These are phyloP conservation scores for Aspergillus tanneri DNA, from an alignment of 2,329 filamentous ascomycete genomes.

Conservation along the genomic window DNA sequence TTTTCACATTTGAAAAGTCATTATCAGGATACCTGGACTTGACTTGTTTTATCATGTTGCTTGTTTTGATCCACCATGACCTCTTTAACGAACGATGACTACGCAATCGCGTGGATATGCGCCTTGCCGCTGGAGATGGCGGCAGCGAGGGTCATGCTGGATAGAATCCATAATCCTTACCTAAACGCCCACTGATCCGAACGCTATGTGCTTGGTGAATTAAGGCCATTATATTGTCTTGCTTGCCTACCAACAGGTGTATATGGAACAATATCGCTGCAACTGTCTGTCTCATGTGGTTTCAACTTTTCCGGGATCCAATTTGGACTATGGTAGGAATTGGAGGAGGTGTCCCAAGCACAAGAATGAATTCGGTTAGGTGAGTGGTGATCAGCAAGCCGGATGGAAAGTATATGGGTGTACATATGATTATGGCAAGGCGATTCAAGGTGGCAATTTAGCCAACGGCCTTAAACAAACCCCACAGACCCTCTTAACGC, in stretches of 20 bases:
- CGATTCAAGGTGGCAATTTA: neutral
- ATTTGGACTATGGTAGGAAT: conserved; percentile 17
- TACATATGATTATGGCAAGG: conserved; percentile 8
- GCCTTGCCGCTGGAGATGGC: conserved; percentile 18
- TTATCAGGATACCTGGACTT: neutral
- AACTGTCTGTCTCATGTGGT: neutral
- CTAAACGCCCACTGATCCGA: conserved; percentile 6
- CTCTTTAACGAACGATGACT: conserved; percentile 9
- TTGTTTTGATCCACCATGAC: neutral
- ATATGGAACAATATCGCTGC: conserved; percentile 8
- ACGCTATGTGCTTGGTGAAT: conserved; percentile 20
- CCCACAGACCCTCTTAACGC: neutral
- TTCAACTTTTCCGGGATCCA: neutral
- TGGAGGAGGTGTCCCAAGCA: conserved; percentile 15
- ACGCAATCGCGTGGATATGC: conserved; percentile 19
- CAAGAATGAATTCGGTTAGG: conserved; percentile 17
- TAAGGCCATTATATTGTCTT: conserved; percentile 21
- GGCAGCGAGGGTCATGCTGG: conserved; percentile 19
- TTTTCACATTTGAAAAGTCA: neutral
- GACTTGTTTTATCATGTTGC: neutral
- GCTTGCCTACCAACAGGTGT: conserved; percentile 16
- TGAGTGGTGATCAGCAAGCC: conserved; percentile 25
- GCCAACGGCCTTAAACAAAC: too few species aligned
- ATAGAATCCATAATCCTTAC: conserved; percentile 4
- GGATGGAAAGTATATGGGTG: conserved; percentile 1